Evolutionary conservation across 768 basidiomycete species (phyloP), one percentile per base, ranked within the genome.

Genomic region (Tephrocybe rancida): DNA sequence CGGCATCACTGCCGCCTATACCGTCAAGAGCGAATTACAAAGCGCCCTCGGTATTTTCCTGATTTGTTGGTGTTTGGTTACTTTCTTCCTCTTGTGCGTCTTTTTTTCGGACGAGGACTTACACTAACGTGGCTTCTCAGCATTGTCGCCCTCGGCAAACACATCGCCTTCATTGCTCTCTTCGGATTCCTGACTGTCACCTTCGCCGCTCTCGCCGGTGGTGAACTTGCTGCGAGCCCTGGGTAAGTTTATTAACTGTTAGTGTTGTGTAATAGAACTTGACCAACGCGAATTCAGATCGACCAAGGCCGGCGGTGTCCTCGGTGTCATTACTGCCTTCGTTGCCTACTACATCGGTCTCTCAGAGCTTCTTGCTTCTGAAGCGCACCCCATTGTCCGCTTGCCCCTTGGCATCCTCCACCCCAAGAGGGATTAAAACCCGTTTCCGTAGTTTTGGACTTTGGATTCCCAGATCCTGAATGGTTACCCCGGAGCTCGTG

Each of bases 11-110:
- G 65, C 75, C 0, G 81, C 90, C 0, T 93, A 86, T 62, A 58
- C 48, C 0, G 57, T 54, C n/a, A 45, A 49, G 0, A 16, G 43
- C 2, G 79, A 85, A 61, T 64, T 87, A 11, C 22, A 56, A 13
- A 68, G 64, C 18, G 91, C 88, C 0, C 61, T 94, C 11, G 90
- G 87, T 2, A 86, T 93, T 53, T 93, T 81, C 71, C 76, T 93
- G 22, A 74, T 83, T 42, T 74, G 83, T 16, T 94, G 92, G 92
- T 81, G 81, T 61, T 69, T 90, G 55, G 72, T 92, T 27, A 90
- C 91, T 0, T 78, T 82, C 69, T 68, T 90, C 62, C 74, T 91
- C 58, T 55, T 85, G 90, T 91, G 48, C 58, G 79, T 73, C 1
- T 39, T 49, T 32, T 44, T 50, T 37, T 37, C 35, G 35, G 16